phyloP scores from a whole-genome alignment of 2,329 filamentous ascomycete genomes.

The Cladosporium oxysporum region DNA sequence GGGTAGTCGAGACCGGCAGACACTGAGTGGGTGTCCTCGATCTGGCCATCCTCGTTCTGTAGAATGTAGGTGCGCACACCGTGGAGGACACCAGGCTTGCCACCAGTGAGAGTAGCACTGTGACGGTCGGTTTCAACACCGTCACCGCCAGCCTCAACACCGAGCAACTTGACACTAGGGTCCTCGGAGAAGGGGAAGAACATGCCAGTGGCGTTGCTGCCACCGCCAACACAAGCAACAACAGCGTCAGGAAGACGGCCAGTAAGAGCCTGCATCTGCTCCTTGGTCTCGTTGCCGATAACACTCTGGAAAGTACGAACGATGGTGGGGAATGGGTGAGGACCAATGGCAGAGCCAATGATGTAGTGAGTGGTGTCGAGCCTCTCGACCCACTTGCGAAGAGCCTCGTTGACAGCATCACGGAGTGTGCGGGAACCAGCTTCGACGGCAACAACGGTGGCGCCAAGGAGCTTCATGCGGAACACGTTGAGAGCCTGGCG shows the following conservation, averaged over 20 bases:
- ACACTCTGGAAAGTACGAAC: constrained; percentile 97
- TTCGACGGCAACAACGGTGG: constrained; percentile 88
- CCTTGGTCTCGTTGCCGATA: constrained; percentile 91
- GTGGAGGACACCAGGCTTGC: constrained; percentile 89
- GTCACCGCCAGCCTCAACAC: constrained; percentile 93
- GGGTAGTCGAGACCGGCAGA: constrained; percentile 97
- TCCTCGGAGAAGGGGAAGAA: constrained; percentile 95
- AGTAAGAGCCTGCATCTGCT: constrained; percentile 80
- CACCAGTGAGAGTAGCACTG: constrained; percentile 82
- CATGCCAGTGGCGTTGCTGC: constrained; percentile 95
- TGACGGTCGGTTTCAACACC: constrained; percentile 84
- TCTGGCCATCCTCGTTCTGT: constrained; percentile 90
- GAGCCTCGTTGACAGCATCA: constrained; percentile 84
- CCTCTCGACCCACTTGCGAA: constrained; percentile 90
- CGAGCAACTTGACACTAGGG: constrained; percentile 79
- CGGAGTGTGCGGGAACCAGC: constrained; percentile 71
- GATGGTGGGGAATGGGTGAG: constrained; percentile 96
- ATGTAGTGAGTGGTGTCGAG: constrained; percentile 97
- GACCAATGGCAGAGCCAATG: constrained; percentile 94
- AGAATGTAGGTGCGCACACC: constrained; percentile 95
- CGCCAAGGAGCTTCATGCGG: constrained; percentile 94
- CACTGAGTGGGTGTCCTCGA: constrained; percentile 91
- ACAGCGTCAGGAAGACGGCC: constrained; percentile 94
- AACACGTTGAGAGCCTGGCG: constrained; percentile 97
- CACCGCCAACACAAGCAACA: constrained; percentile 93